Evolutionary conservation across 352 stramenopile genomes (phyloP).

Genomic region (Phytophthora hibernalis): DNA sequence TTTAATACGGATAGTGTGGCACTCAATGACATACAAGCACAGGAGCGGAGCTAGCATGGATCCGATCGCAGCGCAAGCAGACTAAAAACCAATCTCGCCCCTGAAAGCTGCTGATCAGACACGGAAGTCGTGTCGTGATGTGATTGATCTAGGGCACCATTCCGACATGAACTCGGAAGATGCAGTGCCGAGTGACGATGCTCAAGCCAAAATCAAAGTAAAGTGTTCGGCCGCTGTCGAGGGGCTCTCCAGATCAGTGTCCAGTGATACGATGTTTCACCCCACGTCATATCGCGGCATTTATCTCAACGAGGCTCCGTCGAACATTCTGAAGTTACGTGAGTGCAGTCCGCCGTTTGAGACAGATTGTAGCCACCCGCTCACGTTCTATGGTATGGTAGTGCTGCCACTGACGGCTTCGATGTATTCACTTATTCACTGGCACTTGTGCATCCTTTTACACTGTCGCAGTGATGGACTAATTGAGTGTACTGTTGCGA

Average conservation of each 20-base stretch:
- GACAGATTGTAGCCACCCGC: slow-evolving; percentile 27
- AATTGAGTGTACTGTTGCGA: slow-evolving; percentile 12
- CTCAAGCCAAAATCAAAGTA: neutral
- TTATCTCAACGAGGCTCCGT: slow-evolving; percentile 29
- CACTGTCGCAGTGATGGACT: neutral
- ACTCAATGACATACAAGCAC: slow-evolving; percentile 45
- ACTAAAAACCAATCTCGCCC: slow-evolving; percentile 10
- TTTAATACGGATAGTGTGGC: slow-evolving; percentile 38
- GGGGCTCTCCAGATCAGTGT: neutral
- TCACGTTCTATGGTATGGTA: slow-evolving; percentile 46
- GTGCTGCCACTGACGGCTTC: neutral
- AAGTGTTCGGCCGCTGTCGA: slow-evolving; percentile 3
- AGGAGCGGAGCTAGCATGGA: slow-evolving; percentile 51
- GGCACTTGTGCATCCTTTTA: neutral
- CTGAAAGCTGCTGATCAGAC: slow-evolving; percentile 15
- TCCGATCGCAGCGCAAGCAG: slow-evolving; percentile 39
- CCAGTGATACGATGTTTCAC: slow-evolving; percentile 23
- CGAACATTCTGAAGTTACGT: slow-evolving; percentile 26
- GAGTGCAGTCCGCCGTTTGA: slow-evolving; percentile 24
- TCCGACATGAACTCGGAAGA: slow-evolving; percentile 22
- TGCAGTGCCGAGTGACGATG: neutral
- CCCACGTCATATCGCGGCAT: slow-evolving; percentile 41
- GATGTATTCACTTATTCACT: neutral
- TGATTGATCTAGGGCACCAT: slow-evolving; percentile 24
- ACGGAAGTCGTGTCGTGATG: slow-evolving; percentile 14